Evolutionary conservation across 148 eudicot species (phyloP).

Genomic region (Chenopodium album): DNA sequence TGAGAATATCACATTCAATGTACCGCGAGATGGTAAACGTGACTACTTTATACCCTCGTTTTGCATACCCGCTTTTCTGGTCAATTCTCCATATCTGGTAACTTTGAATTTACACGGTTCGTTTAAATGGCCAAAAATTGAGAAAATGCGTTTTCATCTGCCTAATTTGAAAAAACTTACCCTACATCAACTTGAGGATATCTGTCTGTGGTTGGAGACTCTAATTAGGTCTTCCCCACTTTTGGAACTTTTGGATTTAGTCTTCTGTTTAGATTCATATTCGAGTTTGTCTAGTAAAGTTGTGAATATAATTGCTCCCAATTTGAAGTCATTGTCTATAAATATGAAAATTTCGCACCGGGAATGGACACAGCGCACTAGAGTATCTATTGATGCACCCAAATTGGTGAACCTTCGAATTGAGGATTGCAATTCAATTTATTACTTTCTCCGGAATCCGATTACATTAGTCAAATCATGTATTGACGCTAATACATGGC

Average conservation of each 20-base stretch:
- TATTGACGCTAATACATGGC: no score
- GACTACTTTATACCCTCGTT: neutral
- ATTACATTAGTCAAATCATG: neutral
- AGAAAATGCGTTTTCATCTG: neutral
- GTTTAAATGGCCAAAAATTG: neutral
- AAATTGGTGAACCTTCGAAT: neutral
- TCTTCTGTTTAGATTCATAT: neutral
- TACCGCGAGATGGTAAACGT: no score
- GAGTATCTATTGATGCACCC: neutral
- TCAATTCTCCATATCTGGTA: neutral
- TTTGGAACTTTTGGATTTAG: neutral
- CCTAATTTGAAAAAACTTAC: conserved; percentile 10
- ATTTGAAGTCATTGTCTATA: conserved; percentile 1
- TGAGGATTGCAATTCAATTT: neutral
- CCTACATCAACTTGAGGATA: neutral
- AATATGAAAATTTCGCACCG: neutral
- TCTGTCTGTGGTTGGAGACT: neutral
- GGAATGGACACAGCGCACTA: neutral
- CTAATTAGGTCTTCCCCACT: conserved; percentile 6
- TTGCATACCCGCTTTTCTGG: neutral
- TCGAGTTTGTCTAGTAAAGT: no score
- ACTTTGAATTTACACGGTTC: neutral
- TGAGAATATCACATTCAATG: no score
- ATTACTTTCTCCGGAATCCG: neutral
- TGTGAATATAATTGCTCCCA: neutral